phyloP scores from a whole-genome alignment of 1,139 yeast species.

The Nakaseomyces glabratus region DNA sequence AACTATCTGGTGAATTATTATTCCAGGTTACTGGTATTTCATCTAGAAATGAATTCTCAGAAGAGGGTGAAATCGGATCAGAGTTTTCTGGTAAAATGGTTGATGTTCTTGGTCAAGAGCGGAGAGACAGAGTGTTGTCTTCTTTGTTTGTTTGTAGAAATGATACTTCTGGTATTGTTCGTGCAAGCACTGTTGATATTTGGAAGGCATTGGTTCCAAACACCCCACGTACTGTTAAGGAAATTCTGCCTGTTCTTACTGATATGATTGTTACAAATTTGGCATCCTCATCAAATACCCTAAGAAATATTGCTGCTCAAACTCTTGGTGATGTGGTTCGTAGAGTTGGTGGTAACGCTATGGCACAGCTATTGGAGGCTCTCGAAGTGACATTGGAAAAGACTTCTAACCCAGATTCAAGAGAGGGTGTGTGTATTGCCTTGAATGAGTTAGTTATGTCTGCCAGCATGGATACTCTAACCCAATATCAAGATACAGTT shows the following conservation, averaged over 20 bases:
- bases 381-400: constrained; percentile 55
- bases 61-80: constrained; percentile 52
- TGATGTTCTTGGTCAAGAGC: constrained; percentile 75
- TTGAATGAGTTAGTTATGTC: constrained; percentile 76
- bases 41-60: constrained; percentile 49
- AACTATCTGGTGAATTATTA: constrained; percentile 90
- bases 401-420: constrained; percentile 64
- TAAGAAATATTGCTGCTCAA: constrained; percentile 84
- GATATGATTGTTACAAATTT: constrained; percentile 70
- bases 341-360: constrained; percentile 85
- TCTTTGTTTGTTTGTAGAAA: constrained; percentile 87
- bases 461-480: constrained; percentile 53
- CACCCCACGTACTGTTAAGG: constrained; percentile 94
- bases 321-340: constrained; percentile 93
- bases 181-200: constrained; percentile 86
- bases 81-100: constrained; percentile 61
- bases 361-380: constrained; percentile 78
- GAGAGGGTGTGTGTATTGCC: constrained; percentile 96
- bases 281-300: constrained; percentile 70
- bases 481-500: constrained; percentile 57
- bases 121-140: constrained; percentile 80
- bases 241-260: constrained; percentile 78
- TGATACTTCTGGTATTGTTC: constrained; percentile 79
- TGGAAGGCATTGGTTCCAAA: constrained; percentile 97
- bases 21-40: constrained; percentile 92